phyloP scores from a whole-genome alignment of 2,329 filamentous ascomycete species.

The Grosmannia serpens region DNA sequence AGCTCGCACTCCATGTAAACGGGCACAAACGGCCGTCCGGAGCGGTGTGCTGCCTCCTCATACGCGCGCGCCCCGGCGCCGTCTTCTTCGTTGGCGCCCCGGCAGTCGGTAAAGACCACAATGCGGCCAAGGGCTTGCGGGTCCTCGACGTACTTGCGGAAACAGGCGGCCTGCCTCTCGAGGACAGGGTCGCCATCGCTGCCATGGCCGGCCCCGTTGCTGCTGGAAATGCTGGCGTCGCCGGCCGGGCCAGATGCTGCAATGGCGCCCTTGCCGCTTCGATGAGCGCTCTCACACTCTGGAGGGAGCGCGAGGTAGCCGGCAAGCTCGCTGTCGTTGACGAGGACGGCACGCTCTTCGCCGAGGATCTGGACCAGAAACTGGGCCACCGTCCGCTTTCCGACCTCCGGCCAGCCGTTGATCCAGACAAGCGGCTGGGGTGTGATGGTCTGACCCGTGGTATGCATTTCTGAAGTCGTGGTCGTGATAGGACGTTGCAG shows the following conservation, averaged over 20 bases:
- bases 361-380: constrained; percentile 20
- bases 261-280: too few species aligned
- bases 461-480: not conserved
- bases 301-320: constrained; percentile 9
- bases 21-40: constrained; percentile 17
- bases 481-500: too few species aligned
- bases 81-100: constrained; percentile 15
- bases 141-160: constrained; percentile 15
- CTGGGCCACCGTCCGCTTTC: constrained; percentile 22
- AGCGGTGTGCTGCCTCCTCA: constrained; percentile 13
- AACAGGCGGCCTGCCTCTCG: constrained; percentile 12
- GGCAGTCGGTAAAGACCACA: constrained; percentile 19
- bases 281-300: too few species aligned
- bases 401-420: constrained; percentile 23
- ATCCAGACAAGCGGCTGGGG: constrained; percentile 19
- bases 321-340: constrained; percentile 11
- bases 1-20: constrained; percentile 16
- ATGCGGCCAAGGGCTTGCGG: constrained; percentile 12
- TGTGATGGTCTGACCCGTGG: not conserved
- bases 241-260: too few species aligned
- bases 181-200: not conserved
- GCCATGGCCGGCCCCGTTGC: not conserved
- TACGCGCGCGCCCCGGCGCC: constrained; percentile 14
- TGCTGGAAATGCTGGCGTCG: not conserved
- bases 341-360: constrained; percentile 18